Percentiles rank a stretch among this genome's conserved stretches.
phyloP scores from a whole-genome alignment of 371 early-diverging fungal genomes.

The Chytridiales sp. region DNA sequence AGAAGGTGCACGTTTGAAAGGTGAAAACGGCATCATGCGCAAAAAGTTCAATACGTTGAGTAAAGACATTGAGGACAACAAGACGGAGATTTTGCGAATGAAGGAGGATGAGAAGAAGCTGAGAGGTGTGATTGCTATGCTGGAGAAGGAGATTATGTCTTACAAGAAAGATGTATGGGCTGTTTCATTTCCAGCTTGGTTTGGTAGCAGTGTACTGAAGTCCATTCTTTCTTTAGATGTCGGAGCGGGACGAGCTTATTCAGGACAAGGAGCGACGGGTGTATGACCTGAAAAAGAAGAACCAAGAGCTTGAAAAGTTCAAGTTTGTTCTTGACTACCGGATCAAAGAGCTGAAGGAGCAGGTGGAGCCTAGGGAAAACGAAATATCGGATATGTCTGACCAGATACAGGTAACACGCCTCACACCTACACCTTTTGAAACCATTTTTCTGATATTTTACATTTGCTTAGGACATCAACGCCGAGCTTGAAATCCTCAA shows the following conservation, averaged over 20 bases:
- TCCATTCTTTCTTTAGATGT: constrained; percentile 36
- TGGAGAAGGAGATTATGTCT: constrained; percentile 54
- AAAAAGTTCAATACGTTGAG: constrained; percentile 63
- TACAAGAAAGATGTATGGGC: constrained; percentile 56
- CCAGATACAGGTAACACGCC: constrained; percentile 44
- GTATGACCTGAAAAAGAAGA: constrained; percentile 59
- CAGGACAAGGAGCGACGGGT: constrained; percentile 57
- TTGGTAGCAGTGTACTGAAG: constrained; percentile 27
- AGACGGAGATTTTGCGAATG: constrained; percentile 49
- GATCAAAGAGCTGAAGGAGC: constrained; percentile 56
- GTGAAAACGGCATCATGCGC: constrained; percentile 62
- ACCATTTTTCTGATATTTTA: neutral
- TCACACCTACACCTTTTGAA: neutral
- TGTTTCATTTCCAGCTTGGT: constrained; percentile 24
- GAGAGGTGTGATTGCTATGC: constrained; percentile 44
- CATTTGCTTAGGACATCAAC: constrained; percentile 44
- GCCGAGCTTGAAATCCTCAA: constrained; percentile 41
- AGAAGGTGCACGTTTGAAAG: constrained; percentile 53
- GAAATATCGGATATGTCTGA: constrained; percentile 50
- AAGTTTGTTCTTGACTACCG: constrained; percentile 59
- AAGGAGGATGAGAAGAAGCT: constrained; percentile 52
- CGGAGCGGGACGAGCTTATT: constrained; percentile 55
- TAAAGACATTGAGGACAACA: constrained; percentile 59
- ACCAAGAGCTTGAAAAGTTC: constrained; percentile 62
- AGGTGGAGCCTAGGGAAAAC: constrained; percentile 58